phyloP scores from a whole-genome alignment of 257 asterid species.

The Phtheirospermum japonicum region DNA sequence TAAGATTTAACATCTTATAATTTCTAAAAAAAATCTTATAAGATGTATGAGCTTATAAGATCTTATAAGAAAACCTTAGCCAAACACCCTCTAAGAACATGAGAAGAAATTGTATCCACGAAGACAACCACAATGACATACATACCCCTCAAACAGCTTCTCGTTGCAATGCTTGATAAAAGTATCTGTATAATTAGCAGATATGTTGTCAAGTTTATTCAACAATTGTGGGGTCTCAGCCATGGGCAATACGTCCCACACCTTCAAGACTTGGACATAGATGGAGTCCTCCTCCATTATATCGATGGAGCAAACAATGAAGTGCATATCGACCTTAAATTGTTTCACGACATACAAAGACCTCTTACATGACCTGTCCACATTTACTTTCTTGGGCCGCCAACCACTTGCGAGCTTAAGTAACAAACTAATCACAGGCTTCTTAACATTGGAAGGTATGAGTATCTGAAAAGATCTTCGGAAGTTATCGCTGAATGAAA shows the following conservation, averaged over 20 bases:
- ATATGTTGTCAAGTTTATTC: background rate
- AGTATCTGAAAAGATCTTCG: conserved; percentile 46
- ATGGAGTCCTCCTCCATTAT: conserved; percentile 35
- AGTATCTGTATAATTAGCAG: background rate
- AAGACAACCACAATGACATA: background rate
- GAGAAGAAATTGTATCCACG: no score
- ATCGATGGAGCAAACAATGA: conserved; percentile 50
- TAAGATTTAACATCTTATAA: no score
- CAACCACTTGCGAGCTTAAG: conserved; percentile 64
- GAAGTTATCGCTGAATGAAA: conserved; percentile 54
- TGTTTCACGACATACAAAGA: conserved; percentile 47
- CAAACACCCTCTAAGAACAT: no score
- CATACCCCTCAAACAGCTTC: background rate
- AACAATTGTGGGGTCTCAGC: background rate
- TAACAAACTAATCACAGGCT: conserved; percentile 38
- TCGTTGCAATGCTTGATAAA: background rate
- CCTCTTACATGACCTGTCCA: conserved; percentile 42
- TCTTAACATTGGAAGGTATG: conserved; percentile 35
- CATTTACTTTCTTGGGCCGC: conserved; percentile 56
- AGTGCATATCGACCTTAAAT: conserved; percentile 44
- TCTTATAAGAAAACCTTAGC: no score
- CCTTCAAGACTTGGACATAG: conserved; percentile 55
- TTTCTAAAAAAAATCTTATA: no score
- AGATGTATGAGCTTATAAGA: no score
- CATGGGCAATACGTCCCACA: conserved; percentile 53